These are phyloP conservation scores for Cordyceps cicadae DNA, from an alignment of 2,329 filamentous ascomycete species.

Conservation along the genomic window DNA sequence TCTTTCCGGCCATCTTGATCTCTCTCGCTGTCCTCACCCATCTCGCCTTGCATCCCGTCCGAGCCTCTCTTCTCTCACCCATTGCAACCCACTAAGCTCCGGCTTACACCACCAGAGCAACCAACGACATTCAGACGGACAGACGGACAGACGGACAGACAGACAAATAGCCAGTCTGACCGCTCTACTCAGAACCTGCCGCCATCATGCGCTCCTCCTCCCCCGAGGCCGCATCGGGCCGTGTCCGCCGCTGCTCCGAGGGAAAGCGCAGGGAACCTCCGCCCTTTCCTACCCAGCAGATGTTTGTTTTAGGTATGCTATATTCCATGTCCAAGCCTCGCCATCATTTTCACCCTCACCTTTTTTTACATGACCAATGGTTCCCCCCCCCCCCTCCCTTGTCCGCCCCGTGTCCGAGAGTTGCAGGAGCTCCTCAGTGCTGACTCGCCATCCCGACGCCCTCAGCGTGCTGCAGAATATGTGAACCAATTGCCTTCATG, in stretches of 20 bases:
- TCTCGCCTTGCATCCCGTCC: background rate
- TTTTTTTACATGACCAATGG: no score
- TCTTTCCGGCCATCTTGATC: background rate
- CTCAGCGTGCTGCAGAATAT: slow-evolving; percentile 83
- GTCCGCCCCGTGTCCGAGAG: background rate
- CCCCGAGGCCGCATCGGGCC: slow-evolving; percentile 15
- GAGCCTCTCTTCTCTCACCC: background rate
- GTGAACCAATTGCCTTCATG: slow-evolving; percentile 98
- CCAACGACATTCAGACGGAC: background rate
- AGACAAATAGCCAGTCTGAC: background rate
- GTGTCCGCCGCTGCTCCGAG: slow-evolving; percentile 17
- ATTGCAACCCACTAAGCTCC: background rate
- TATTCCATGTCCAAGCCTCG: background rate
- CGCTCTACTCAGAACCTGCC: background rate
- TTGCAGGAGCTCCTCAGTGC: background rate
- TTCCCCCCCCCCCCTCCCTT: no score
- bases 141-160: no score
- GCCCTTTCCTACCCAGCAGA: slow-evolving; percentile 35
- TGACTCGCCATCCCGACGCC: slow-evolving; percentile 13
- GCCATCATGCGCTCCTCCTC: slow-evolving; percentile 24
- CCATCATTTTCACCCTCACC: background rate
- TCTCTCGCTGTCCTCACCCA: background rate
- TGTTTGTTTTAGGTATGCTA: slow-evolving; percentile 44
- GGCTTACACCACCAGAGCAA: slow-evolving; percentile 3
- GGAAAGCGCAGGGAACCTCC: slow-evolving; percentile 19